Evolutionary conservation across 805 yeast species (phyloP), one percentile per base, ranked within the genome.

Genomic region (Saccharomyces jurei): DNA sequence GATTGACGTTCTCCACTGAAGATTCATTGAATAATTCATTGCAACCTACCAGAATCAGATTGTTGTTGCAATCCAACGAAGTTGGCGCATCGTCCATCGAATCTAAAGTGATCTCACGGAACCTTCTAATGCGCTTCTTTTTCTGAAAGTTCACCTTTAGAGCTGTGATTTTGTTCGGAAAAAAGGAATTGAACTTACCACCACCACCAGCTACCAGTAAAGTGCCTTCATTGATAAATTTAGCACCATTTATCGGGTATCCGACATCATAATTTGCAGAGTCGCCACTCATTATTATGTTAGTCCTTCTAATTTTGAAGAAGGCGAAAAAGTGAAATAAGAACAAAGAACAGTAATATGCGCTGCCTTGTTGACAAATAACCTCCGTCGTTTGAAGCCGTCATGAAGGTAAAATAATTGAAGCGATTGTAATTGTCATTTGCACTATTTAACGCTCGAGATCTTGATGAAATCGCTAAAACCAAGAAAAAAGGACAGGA

Each of bases 181-280:
- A 83, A 30, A 96, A 97, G 63, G 89, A 86, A 64, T 83, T 84
- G 9, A 96, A 96, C 68, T 89, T 96, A 27, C 97, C 98, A 30
- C 97, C 97, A 48, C 99, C 99, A 46, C 99, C 99, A 2, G 89
- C 83, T 29, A 86, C 86, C 50, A 90, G 69, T 28, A 91, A 68
- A 1, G 83, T 79, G 56, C 75, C 71, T 58, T 83, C 78, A 60
- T 80, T 76, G 48, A 84, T 74, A 66, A 89, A 90, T 56, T 81
- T 80, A 52, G 92, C 84, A 2, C 89, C 92, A 61, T 86, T 87
- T 11, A 90, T 77, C 1, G 99, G 98, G 63, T 84, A 87, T 2
- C 88, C 92, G 32, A 74, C 63, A 50, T 73, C 63, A 54, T 66
- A 65, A 27, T 55, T 52, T 2, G 70, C 54, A 25, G 61, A 36